Base-by-base conservation (phyloP, 2,329 filamentous ascomycete species). In the Bipolaris gigantea region DNA sequence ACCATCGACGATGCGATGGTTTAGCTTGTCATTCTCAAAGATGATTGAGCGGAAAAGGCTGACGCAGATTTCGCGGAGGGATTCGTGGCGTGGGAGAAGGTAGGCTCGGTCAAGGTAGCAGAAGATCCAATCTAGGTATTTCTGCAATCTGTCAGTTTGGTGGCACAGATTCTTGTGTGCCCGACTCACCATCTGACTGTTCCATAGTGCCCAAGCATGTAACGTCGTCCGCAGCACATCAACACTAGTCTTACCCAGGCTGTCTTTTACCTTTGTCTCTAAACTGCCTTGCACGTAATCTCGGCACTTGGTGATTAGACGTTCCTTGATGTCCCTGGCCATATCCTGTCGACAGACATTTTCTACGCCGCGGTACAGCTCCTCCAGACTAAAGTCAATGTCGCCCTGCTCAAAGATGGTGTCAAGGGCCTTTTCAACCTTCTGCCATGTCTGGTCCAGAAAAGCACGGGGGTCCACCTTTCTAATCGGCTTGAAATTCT, bases 31-130 rank as follows among this genome's bases (percentile, higher is more conserved):
- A 56, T 86, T 77, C 32, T 80, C 76, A 62, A 86, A 85, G 32
- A 89, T 77, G 42, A 79, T 73, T 8, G 77, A 82, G 48, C 89
- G 84, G 71, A 97, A 99, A 55, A 91, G 82, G 13, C 81, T 76
- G 50, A 94, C 85, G 5, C 88, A 85, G 79, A 96, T 86, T 67
- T 96, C 90, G 67, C 92, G 89, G 52, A 99, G 85, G 32, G 89
- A 89, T 19, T 88, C 85, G 62, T 87, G 86, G 41, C 87, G 86
- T 53, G 88, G 87, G 2, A 96, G 79, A 7, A 99, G 81, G 69
- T 92, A 97, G 2, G 92, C 90, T 59, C 94, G 87, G 72, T 99
- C 93, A 61, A 99, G 83, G 69, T 92, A 99, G 77, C 92, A 96
- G 76, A 97, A 97, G 35, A 95, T 89, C 59, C 89, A 93, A 44